Evolutionary conservation across 306 rosid species (phyloP).

Genomic region (Amphicarpaea edgeworthii): DNA sequence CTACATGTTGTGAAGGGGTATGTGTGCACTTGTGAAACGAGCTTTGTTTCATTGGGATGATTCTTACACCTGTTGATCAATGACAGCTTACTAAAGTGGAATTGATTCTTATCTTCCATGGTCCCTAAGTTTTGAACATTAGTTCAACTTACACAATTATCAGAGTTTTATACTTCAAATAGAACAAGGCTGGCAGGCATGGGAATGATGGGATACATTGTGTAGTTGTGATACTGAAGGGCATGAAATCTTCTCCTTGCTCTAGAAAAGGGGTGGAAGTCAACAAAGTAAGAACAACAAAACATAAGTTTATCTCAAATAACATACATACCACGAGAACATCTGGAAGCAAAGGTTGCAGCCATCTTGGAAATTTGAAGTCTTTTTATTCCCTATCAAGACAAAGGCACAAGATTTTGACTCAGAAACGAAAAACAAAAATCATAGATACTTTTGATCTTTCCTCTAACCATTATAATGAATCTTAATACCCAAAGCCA

Average conservation of each 20-base stretch:
- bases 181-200: conserved; percentile 1
- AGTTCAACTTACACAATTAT: conserved; percentile 18
- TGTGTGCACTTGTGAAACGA: background rate
- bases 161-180: conserved; percentile 2
- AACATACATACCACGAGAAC: conserved; percentile 51
- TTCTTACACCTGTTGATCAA: background rate
- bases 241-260: background rate
- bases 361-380: conserved; percentile 36
- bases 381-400: background rate
- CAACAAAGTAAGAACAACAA: no score
- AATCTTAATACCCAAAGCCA: no score
- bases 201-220: conserved; percentile 2
- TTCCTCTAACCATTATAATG: no score
- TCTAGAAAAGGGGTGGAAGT: background rate
- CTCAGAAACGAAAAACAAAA: background rate
- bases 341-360: conserved; percentile 53
- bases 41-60: background rate
- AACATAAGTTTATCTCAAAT: no score
- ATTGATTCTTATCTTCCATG: background rate
- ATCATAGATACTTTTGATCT: no score
- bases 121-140: background rate
- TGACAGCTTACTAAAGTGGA: background rate
- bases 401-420: background rate
- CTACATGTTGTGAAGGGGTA: background rate
- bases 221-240: background rate